Conservation (phyloP, 352 stramenopile genomes). For the Bremia lactucae region DNA sequence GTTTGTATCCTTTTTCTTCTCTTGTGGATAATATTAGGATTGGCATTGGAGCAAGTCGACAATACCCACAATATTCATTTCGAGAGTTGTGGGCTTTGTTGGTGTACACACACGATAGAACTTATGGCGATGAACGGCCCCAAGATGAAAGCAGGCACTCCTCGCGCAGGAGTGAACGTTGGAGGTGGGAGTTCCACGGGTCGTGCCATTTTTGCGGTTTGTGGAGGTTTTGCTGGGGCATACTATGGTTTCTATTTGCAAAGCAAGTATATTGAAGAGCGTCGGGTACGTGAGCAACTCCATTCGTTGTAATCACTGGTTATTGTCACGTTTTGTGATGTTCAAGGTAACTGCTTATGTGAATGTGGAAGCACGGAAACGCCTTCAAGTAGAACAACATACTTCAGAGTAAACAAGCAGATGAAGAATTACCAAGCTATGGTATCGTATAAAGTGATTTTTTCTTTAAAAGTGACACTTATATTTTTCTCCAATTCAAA, state of each 20-base stretch:
- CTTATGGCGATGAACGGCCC: too few species aligned
- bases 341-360: slow-evolving; percentile 45
- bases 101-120: too few species aligned
- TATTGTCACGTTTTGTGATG: slow-evolving; percentile 3
- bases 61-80: neutral
- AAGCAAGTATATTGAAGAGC: slow-evolving; percentile 77
- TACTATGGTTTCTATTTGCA: slow-evolving; percentile 80
- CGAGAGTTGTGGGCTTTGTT: neutral
- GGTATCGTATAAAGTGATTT: too few species aligned
- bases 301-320: neutral
- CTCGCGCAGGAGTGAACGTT: slow-evolving; percentile 45
- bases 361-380: slow-evolving; percentile 50
- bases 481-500: too few species aligned
- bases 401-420: slow-evolving; percentile 5
- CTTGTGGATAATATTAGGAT: neutral
- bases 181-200: slow-evolving; percentile 60
- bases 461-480: too few species aligned
- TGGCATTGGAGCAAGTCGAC: neutral
- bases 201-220: slow-evolving; percentile 53
- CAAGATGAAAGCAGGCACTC: slow-evolving; percentile 12
- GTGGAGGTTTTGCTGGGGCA: slow-evolving; percentile 51
- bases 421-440: too few species aligned
- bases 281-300: slow-evolving; percentile 26
- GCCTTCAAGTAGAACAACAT: slow-evolving; percentile 34
- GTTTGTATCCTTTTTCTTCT: neutral